These are phyloP conservation scores for Cupressus sempervirens DNA, from an alignment of 75 land plant genomes.

Conservation along the genomic window DNA sequence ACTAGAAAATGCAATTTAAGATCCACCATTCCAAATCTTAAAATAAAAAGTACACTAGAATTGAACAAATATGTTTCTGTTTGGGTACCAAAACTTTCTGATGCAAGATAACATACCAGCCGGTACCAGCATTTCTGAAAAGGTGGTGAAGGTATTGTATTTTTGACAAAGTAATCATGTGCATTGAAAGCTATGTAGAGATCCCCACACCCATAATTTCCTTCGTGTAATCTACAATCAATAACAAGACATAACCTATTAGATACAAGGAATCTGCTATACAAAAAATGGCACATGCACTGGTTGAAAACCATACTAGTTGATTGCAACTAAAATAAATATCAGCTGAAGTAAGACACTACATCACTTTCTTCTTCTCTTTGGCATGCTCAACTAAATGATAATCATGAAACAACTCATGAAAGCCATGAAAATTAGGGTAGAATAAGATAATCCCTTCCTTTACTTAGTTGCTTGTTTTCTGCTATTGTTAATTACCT, in stretches of 20 bases:
- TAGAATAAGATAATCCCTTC: not conserved
- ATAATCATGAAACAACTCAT: not conserved
- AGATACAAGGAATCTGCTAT: not conserved
- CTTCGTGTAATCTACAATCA: slow-evolving; percentile 13
- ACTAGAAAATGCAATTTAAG: not conserved
- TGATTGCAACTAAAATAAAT: not conserved
- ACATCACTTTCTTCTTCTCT: not conserved
- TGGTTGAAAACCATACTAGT: not conserved
- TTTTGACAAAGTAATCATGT: slow-evolving; percentile 61
- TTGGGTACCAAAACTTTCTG: not conserved
- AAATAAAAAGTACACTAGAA: not conserved
- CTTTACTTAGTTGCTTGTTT: not conserved
- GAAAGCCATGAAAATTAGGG: not conserved
- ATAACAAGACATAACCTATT: not conserved
- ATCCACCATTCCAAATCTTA: not conserved
- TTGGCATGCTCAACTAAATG: not conserved
- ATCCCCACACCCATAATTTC: slow-evolving; percentile 48
- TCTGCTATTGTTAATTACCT: not conserved
- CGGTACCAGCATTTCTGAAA: slow-evolving; percentile 63
- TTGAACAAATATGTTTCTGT: not conserved
- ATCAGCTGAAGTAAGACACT: not conserved
- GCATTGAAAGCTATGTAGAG: slow-evolving; percentile 90
- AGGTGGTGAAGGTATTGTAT: slow-evolving; percentile 62
- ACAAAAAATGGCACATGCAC: not conserved
- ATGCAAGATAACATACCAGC: slow-evolving; percentile 53